Percentiles rank a stretch among this genome's conserved stretches.
Evolutionary conservation across 2,329 filamentous ascomycete species (phyloP).

Genomic region (Aspergillus sp.): DNA sequence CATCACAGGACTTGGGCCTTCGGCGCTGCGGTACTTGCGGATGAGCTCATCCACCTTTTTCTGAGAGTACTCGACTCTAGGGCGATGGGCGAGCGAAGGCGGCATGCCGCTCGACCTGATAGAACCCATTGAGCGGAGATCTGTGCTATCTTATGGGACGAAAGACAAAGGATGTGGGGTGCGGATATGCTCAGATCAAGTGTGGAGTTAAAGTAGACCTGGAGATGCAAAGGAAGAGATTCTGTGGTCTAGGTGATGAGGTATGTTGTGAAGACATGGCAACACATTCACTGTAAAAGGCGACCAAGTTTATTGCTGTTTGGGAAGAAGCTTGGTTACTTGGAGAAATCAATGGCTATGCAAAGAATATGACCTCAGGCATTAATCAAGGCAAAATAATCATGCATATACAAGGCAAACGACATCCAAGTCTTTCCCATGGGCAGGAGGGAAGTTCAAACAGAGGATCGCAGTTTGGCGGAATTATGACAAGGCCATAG

Average conservation of each 20-base stretch:
- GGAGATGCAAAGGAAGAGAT: not conserved
- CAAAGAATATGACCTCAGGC: not conserved
- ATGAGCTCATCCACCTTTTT: conserved; percentile 32
- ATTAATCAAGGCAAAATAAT: not conserved
- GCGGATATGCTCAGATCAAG: not conserved
- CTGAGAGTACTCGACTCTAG: conserved; percentile 4
- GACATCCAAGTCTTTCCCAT: no score
- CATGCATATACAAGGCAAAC: no score
- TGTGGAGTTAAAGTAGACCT: not conserved
- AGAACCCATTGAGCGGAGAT: not conserved
- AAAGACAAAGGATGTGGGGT: not conserved
- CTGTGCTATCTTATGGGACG: not conserved
- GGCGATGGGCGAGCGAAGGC: not conserved
- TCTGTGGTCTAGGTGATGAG: not conserved
- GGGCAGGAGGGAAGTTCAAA: no score
- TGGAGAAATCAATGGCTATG: not conserved
- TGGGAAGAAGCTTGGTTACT: not conserved
- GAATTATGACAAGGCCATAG: no score
- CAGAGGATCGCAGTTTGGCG: no score
- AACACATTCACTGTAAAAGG: conserved; percentile 3
- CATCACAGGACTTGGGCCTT: conserved; percentile 34
- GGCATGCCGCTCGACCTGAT: not conserved
- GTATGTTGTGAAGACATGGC: not conserved
- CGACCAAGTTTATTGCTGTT: not conserved
- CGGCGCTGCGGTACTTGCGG: conserved; percentile 30